Evolutionary conservation across 2,329 filamentous ascomycete species (phyloP).

Genomic region (Aspergillus fijiensis): DNA sequence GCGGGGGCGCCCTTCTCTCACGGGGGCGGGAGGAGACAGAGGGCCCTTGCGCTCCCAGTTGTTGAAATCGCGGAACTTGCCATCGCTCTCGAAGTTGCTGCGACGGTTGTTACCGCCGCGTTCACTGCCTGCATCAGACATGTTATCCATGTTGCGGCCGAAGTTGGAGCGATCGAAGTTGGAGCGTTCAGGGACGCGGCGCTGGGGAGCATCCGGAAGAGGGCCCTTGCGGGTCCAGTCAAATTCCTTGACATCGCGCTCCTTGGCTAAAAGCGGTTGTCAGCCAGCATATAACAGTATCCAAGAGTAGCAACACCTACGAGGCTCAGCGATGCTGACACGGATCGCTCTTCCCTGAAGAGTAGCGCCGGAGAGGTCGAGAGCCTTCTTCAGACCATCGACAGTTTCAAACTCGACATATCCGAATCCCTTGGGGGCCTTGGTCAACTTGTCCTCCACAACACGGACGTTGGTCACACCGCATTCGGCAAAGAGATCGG

Average conservation of each 20-base stretch:
- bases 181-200: constrained; percentile 55
- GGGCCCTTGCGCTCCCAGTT: constrained; percentile 97
- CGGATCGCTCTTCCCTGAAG: constrained; percentile 89
- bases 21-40: constrained; percentile 66
- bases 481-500: constrained; percentile 81
- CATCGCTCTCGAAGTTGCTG: constrained; percentile 69
- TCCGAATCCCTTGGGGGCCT: constrained; percentile 94
- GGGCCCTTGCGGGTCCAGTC: constrained; percentile 95
- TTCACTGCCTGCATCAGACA: constrained; percentile 59
- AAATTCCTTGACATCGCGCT: constrained; percentile 77
- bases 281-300: constrained; percentile 22
- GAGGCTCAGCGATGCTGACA: constrained; percentile 94
- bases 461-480: constrained; percentile 88
- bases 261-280: constrained; percentile 67
- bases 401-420: constrained; percentile 91
- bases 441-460: constrained; percentile 92
- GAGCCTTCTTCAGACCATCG: constrained; percentile 87
- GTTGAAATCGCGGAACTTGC: constrained; percentile 74
- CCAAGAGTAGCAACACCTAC: constrained; percentile 53
- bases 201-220: constrained; percentile 68
- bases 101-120: constrained; percentile 60
- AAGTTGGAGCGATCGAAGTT: constrained; percentile 59
- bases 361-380: constrained; percentile 74
- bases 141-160: constrained; percentile 55
- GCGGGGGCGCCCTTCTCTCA: constrained; percentile 57